Percentiles rank a stretch among this genome's conserved stretches.
These are phyloP conservation scores for Sistotremastrum niveocremeum DNA, from an alignment of 768 basidiomycete genomes.

Conservation along the genomic window DNA sequence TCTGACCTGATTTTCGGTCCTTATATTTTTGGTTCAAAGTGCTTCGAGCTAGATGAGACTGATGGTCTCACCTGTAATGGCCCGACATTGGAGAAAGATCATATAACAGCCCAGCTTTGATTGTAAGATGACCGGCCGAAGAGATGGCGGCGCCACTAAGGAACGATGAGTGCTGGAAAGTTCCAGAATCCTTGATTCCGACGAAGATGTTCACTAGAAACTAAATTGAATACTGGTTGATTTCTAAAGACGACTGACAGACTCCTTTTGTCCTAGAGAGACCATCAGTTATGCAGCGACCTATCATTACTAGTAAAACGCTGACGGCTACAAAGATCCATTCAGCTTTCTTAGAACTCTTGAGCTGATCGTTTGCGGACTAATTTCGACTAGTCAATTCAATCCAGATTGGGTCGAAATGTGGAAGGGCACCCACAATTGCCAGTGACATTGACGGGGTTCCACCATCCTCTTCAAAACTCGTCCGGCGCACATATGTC, in stretches of 20 bases:
- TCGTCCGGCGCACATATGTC: constrained; percentile 12
- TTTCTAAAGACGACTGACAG: constrained; percentile 8
- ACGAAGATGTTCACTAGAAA: constrained; percentile 46
- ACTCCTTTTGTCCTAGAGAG: constrained; percentile 39
- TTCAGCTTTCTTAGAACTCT: constrained; percentile 44
- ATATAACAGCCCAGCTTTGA: constrained; percentile 46
- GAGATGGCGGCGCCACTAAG: constrained; percentile 45
- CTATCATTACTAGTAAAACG: background rate
- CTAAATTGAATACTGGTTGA: background rate
- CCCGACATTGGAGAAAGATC: constrained; percentile 52
- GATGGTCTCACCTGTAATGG: constrained; percentile 37
- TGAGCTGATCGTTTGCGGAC: constrained; percentile 9
- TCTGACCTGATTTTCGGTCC: constrained; percentile 40
- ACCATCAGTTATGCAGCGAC: constrained; percentile 1
- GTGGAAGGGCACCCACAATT: too few species aligned
- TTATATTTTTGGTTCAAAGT: constrained; percentile 7
- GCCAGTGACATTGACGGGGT: too few species aligned
- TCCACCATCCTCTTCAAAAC: constrained; percentile 1
- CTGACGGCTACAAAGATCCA: constrained; percentile 58
- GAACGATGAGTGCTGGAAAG: constrained; percentile 57
- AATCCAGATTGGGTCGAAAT: too few species aligned
- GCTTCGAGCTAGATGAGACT: background rate
- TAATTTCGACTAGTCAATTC: too few species aligned
- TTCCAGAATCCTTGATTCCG: constrained; percentile 50
- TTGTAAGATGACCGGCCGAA: constrained; percentile 51